Evolutionary conservation across 2,329 filamentous ascomycete species (phyloP).

Genomic region (Botrytis galanthina): DNA sequence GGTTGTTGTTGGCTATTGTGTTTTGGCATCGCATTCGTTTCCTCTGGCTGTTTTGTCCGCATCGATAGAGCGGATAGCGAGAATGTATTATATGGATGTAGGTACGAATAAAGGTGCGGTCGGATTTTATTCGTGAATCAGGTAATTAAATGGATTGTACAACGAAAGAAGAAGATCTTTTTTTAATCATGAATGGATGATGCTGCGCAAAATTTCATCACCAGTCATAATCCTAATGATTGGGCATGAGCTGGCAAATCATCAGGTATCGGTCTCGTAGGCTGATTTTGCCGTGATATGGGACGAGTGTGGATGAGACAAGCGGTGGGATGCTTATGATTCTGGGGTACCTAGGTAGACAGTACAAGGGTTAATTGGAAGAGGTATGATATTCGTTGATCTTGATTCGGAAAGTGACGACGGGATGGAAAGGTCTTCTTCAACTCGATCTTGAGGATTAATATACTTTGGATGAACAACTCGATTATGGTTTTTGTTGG

Average conservation of each 20-base stretch:
- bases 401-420: background rate
- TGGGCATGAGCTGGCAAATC: constrained; percentile 21
- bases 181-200: background rate
- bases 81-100: background rate
- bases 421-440: background rate
- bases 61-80: constrained; percentile 12
- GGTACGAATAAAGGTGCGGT: background rate
- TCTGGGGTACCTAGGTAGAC: background rate
- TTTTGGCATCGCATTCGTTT: constrained; percentile 14
- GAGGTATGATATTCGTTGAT: background rate
- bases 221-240: constrained; percentile 14
- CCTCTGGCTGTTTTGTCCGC: constrained; percentile 6
- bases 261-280: constrained; percentile 10
- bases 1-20: background rate
- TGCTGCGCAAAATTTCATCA: constrained; percentile 18
- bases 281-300: constrained; percentile 18
- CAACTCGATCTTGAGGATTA: background rate
- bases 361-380: background rate
- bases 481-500: background rate
- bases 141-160: background rate
- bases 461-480: background rate
- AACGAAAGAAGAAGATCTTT: background rate
- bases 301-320: background rate
- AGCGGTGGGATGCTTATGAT: background rate
- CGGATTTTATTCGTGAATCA: constrained; percentile 10